Base-by-base conservation (phyloP, 306 rosid genomes). In the Urtica urens region DNA sequence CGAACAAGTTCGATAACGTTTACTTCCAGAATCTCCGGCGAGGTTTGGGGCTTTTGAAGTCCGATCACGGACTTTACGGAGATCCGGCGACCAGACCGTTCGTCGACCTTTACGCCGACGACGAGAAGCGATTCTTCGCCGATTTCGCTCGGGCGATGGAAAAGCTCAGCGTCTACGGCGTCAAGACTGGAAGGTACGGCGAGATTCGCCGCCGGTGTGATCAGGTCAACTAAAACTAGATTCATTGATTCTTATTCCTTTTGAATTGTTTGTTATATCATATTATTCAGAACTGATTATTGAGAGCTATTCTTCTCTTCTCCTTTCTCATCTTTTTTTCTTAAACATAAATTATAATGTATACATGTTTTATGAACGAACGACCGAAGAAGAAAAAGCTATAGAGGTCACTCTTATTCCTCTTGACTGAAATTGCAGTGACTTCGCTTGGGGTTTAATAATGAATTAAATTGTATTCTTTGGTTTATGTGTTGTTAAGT, bases 201-300 rank as follows among this genome's bases (percentile, higher is more conserved):
- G 94, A 87, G 74, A 83, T 87, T 62, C 71, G 96, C 38, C 84
- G 75, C 46, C 69, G 94, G 54, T 87, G 96, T 50, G 96, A 87
- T 60, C 80, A 68, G 45, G 45, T 83, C 46, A 87, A 87, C 64
- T 87, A 49, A 66, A n/a, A n/a, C n/a, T n/a, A n/a, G n/a, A n/a
- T n/a, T n/a, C n/a, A n/a, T n/a, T n/a, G n/a, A n/a, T n/a, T n/a
- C n/a, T n/a, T n/a, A n/a, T n/a, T n/a, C n/a, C n/a, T n/a, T n/a
- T n/a, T n/a, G n/a, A n/a, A n/a, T n/a, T n/a, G n/a, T n/a, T n/a
- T n/a, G n/a, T n/a, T n/a, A n/a, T n/a, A n/a, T n/a, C n/a, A n/a
- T n/a, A n/a, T n/a, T n/a, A n/a, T n/a, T n/a, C n/a, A n/a, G n/a
- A n/a, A n/a, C n/a, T n/a, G 29, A 33, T 56, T 39, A 23, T n/a